Evolutionary conservation across 306 rosid genomes (phyloP).

Genomic region (Gynostemma pentaphyllum): DNA sequence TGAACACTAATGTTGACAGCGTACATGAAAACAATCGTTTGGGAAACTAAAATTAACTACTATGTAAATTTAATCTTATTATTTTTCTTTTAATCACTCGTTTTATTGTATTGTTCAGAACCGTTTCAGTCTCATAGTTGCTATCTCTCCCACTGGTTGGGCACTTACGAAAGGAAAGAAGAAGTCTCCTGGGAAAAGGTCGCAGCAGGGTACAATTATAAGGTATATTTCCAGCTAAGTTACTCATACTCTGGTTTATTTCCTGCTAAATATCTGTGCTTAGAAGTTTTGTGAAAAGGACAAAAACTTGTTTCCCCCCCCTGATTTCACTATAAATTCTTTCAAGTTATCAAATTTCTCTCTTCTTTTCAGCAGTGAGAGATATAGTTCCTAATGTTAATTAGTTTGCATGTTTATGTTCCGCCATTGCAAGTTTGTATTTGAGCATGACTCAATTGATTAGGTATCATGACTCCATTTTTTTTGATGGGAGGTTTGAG

Average conservation of each 20-base stretch:
- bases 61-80: neutral
- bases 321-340: neutral
- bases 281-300: neutral
- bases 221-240: conserved; percentile 48
- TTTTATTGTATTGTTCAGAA: conserved; percentile 22
- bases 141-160: conserved; percentile 98
- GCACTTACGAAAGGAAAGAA: conserved; percentile 82
- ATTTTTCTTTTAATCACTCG: neutral
- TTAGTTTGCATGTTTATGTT: neutral
- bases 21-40: neutral
- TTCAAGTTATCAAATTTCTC: neutral
- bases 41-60: neutral
- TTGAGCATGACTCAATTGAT: no score
- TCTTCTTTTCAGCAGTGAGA: neutral
- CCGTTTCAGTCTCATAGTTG: conserved; percentile 74
- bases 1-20: neutral
- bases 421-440: no score
- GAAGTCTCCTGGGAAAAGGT: conserved; percentile 82
- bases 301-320: neutral
- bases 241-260: no score
- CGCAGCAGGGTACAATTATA: conserved; percentile 88
- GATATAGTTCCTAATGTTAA: neutral
- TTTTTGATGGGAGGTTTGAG: no score
- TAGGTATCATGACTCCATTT: no score
- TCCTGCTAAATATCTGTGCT: no score